Evolutionary conservation across 148 eudicot genomes (phyloP), one percentile per base, ranked within the genome.

Genomic region (Suaeda aralocaspica): DNA sequence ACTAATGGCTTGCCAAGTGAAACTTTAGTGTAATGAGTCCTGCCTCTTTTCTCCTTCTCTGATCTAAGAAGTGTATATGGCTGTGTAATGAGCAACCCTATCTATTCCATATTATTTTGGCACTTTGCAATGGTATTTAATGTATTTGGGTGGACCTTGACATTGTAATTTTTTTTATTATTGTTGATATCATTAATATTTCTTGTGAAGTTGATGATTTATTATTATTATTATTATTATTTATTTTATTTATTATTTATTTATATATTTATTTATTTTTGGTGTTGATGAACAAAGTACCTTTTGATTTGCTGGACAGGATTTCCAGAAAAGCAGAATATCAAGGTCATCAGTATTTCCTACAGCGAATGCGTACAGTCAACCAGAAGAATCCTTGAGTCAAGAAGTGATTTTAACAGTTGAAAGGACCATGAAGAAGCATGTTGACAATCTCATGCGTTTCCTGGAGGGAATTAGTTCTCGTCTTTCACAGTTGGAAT

Each of bases 381-480:
- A 85, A 59, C 97, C 91, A 6, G 99, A 89, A 75, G 96, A 87
- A 24, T 75, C 99, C 30, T 62, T 80, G 53, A 83, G 79, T 68
- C 89, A 89, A 74, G 97, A 92, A 66, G 74, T 94, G 52, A 67
- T 86, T 22, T 70, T 76, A 49, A 76, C 89, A 66, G 97, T 94
- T 74, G 99, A 94, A 31, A 89, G 82, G 81, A 86, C 92, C 65
- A 84, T 91, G 92, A 94, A 94, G 78, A 94, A 89, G 78, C 72
- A 89, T 80, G 65, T 96, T 31, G 99, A 94, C 82, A 91, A 94
- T 84, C 82, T 91, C 74, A 87, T 87, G 96, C 92, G 99, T 52
- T 94, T 94, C 82, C 96, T 94, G 46, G 97, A 94, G 75, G 99
- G 99, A 65, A 83, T 94, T 64, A 94, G 99, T 77, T 94, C 99